Evolutionary conservation across 495 filamentous ascomycete species (phyloP), one percentile per base, ranked within the genome.

Genomic region (Articulospora tetracladia): DNA sequence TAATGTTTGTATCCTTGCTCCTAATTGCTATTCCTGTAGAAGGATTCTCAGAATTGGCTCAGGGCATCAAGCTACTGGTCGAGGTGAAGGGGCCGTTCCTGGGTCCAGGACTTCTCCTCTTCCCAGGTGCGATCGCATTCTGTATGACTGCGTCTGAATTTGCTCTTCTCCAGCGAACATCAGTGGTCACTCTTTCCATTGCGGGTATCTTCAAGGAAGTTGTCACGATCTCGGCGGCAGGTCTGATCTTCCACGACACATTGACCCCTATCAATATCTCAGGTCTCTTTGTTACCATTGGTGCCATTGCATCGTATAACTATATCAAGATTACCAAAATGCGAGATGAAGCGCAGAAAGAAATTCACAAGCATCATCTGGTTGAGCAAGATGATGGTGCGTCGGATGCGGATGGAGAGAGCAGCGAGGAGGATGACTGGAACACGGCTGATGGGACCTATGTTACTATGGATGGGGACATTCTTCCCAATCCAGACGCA

Each of bases 141-240:
- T 81, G 92, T 51, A 99, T 99, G 95, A 97, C 94, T 30, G 83
- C 91, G 0, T 91, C 91, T 48, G 95, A 99, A 74, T 99, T 98
- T 66, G 93, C 95, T 48, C 81, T 99, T 27, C 80, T 99, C 46
- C 87, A 97, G 78, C 91, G 95, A 30, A 98, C 93, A 3, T 92
- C 88, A 6, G 95, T 99, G 54, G 95, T 99, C 50, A 98, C 95
- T 0, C 81, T 99, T 51, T 92, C 88, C 53, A 97, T 99, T 57
- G 95, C 92, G 63, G 95, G 95, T 50, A 99, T 98, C 54, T 98
- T 99, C 79, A 99, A 99, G 73, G 95, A 99, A 74, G 95, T 97
- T 12, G 86, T 99, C 54, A 99, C 95, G 6, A 98, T 99, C 68
- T 85, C 85, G 39, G 91, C 91, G 1, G 95, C 94, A 0, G 90